phyloP scores from a whole-genome alignment of 176 grass and related monocot genomes.

The Triticum dicoccoides region DNA sequence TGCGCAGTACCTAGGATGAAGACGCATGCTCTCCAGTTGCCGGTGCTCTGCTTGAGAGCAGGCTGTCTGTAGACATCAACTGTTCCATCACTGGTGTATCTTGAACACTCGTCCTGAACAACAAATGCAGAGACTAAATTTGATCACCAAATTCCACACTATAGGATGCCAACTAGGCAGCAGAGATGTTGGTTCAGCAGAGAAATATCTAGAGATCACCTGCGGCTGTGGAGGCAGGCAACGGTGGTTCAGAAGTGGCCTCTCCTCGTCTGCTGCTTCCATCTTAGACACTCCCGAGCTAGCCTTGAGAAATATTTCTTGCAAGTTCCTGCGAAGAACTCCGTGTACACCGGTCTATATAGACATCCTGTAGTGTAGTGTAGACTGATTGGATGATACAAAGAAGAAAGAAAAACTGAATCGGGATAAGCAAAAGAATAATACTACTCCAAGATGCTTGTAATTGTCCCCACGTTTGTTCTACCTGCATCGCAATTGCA shows the following conservation, averaged over 20 bases:
- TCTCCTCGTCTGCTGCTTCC: neutral
- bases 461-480: too few species aligned
- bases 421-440: too few species aligned
- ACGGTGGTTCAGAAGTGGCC: neutral
- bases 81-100: conserved; percentile 16
- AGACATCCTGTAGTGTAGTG: too few species aligned
- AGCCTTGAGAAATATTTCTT: neutral
- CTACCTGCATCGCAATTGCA: too few species aligned
- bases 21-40: conserved; percentile 36
- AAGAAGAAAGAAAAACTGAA: neutral
- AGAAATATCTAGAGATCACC: neutral
- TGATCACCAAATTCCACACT: neutral
- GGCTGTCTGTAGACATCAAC: conserved; percentile 6
- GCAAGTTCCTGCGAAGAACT: neutral
- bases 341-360: neutral
- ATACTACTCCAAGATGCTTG: too few species aligned
- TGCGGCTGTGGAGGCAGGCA: neutral
- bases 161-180: neutral
- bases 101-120: neutral
- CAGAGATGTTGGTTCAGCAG: neutral
- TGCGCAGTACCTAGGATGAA: conserved; percentile 1
- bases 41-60: conserved; percentile 8
- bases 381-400: neutral
- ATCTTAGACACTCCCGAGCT: neutral
- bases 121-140: neutral